Base-by-base conservation (phyloP, 1,139 yeast genomes). In the Pichia sp. region DNA sequence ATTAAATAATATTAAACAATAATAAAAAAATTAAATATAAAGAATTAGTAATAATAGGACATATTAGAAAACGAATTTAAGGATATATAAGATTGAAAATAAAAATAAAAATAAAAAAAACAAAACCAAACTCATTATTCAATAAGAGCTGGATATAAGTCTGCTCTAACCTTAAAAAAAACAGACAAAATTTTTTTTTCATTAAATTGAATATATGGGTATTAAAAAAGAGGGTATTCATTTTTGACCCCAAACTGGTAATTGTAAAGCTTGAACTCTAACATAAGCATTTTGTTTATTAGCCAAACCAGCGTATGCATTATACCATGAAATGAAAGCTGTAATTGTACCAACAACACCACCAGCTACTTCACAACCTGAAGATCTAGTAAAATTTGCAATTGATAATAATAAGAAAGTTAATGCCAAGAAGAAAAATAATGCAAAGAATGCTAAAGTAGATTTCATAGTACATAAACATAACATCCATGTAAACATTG, bases 241-340 rank as follows among this genome's bases (percentile, higher is more conserved):
- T 18, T 43, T 47, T 10, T 48, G 44, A 31, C 56, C 60, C 26
- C 43, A 53, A 9, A 56, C 53, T 7, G 68, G 68, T 34, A 65
- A 51, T 37, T 58, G 58, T 34, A 78, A 57, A 11, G 84, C 81
- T 60, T 72, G 74, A 45, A 82, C 74, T 32, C 76, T 69, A 49
- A 86, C 51, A 66, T 84, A 86, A 37, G 87, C 72, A 69, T 84
- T 88, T 66, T 78, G 85, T 59, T 68, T 69, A 56, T 76, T 85
- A 45, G 94, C 86, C 49, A 88, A 66, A 80, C 95, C 96, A n/a
- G 95, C 94, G 59, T 79, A 86, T 6, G 96, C 96, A 65, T 86
- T 86, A 64, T 87, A 88, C 90, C 92, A 88, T 11, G 95, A 94
- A 47, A 79, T 65, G 58, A 85, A 78, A 1, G 96, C 86, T 37